phyloP scores from a whole-genome alignment of 352 stramenopile species.

The Phytophthora chlamydospora region DNA sequence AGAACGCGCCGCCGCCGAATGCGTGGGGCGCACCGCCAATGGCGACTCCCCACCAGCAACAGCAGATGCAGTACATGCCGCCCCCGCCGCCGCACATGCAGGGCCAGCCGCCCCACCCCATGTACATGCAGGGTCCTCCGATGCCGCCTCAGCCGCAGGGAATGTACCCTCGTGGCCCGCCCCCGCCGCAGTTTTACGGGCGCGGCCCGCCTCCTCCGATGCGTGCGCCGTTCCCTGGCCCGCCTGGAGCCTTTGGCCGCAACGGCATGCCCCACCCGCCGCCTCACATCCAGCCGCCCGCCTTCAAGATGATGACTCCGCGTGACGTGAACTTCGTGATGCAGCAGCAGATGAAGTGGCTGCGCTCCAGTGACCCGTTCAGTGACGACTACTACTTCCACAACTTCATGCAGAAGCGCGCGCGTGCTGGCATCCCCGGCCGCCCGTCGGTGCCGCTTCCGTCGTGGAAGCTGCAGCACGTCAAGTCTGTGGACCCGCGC shows the following conservation, averaged over 20 bases:
- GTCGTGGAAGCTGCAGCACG: conserved; percentile 86
- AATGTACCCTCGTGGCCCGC: conserved; percentile 41
- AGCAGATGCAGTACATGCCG: conserved; percentile 40
- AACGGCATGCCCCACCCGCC: conserved; percentile 28
- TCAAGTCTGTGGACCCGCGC: conserved; percentile 72
- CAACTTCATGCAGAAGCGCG: conserved; percentile 84
- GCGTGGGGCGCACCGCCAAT: conserved; percentile 42
- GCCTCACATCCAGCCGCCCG: conserved; percentile 48
- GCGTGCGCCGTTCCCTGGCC: conserved; percentile 33
- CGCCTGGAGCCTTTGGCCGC: conserved; percentile 25
- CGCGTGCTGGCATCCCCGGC: conserved; percentile 39
- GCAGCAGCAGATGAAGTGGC: conserved; percentile 87
- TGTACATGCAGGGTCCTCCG: conserved; percentile 48
- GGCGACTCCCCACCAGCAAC: conserved; percentile 24
- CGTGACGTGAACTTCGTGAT: conserved; percentile 87
- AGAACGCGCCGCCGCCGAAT: conserved; percentile 29
- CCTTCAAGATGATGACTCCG: conserved; percentile 88
- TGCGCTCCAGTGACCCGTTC: conserved; percentile 86
- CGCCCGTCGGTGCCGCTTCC: conserved; percentile 58
- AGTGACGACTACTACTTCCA: conserved; percentile 91
- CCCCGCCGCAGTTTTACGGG: conserved; percentile 29
- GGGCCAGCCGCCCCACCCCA: conserved; percentile 31
- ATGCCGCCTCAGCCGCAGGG: conserved; percentile 35
- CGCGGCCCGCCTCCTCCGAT: conserved; percentile 33
- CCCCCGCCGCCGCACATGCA: conserved; percentile 40